Evolutionary conservation across 345 rosid genomes (phyloP), one percentile per base, ranked within the genome.

Genomic region (Nasturtium officinale): DNA sequence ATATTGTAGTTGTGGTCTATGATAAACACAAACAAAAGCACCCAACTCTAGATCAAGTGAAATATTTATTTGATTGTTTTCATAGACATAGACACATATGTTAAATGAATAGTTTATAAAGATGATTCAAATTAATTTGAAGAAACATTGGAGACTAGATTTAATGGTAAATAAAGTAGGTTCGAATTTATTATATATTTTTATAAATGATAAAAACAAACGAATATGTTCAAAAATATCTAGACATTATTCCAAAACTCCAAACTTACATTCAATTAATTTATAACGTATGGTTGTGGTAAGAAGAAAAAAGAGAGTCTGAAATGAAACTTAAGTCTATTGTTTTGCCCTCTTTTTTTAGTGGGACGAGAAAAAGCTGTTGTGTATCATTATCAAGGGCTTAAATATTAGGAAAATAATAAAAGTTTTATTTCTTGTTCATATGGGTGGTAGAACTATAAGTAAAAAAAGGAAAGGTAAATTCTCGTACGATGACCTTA

Each of bases 381-480:
- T 79, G 48, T 71, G 71, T 81, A 75, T 83, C 82, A 81, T 79
- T 80, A 78, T 85, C 84, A 82, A 73, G 55, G 79, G 42, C 75
- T 81, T 67, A 43, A 57, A 65, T 61, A 71, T 67, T 26, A 69
- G 51, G 51, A 45, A 55, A 38, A 38, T 12, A 47, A 33, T 35
- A 35, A 47, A 25, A 32, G 1, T 10, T 15, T 40, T 13, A 43
- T 3, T 30, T 47, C 40, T 48, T 59, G 17, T 59, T 74, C 52
- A 38, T 55, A 38, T 55, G 60, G 58, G 67, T 43, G 74, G 61
- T 53, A 68, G 72, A 61, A 68, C 17, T 70, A 81, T 73, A 61
- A 55, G 69, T 74, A n/a, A n/a, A 67, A 30, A 60, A 59, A 69
- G 73, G 32, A 45, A 67, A 52, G 33, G 76, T 58, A 60, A 64